Conservation (phyloP, 306 rosid genomes). For the Quercus parvula region DNA sequence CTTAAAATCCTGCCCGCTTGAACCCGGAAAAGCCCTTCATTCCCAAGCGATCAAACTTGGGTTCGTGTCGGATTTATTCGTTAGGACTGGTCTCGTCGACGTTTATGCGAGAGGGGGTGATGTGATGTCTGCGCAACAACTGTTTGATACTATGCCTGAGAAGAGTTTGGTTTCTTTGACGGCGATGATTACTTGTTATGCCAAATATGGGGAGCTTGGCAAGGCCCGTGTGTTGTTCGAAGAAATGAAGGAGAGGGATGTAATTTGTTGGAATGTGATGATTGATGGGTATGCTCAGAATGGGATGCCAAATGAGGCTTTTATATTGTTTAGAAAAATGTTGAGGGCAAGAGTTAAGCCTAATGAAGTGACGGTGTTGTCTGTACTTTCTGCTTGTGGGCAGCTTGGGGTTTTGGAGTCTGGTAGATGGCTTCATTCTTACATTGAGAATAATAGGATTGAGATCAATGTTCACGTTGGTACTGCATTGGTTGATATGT, state of each 20-base stretch:
- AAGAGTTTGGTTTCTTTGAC: constrained; percentile 66
- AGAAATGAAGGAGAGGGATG: constrained; percentile 49
- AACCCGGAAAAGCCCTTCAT: constrained; percentile 42
- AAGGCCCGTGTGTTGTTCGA: constrained; percentile 60
- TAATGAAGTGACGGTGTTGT: constrained; percentile 58
- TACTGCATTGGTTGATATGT: constrained; percentile 81
- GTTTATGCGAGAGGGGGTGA: constrained; percentile 69
- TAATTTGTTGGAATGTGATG: constrained; percentile 89
- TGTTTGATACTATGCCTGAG: constrained; percentile 70
- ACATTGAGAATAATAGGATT: constrained; percentile 36
- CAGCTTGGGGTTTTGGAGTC: constrained; percentile 76
- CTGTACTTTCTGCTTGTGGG: constrained; percentile 72
- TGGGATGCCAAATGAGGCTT: constrained; percentile 62
- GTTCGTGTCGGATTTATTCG: constrained; percentile 38
- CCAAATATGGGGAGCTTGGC: constrained; percentile 48
- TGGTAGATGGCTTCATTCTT: constrained; percentile 80
- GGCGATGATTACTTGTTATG: constrained; percentile 64
- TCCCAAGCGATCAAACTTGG: constrained; percentile 52
- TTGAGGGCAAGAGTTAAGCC: constrained; percentile 48
- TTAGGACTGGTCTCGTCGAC: constrained; percentile 59
- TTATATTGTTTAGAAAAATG: constrained; percentile 65
- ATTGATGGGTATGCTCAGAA: constrained; percentile 70
- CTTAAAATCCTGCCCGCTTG: constrained; percentile 40
- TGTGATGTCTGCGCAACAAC: constrained; percentile 40
- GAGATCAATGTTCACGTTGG: constrained; percentile 49